Base-by-base conservation (phyloP, 805 yeast genomes). In the Alloascoidea africana region DNA sequence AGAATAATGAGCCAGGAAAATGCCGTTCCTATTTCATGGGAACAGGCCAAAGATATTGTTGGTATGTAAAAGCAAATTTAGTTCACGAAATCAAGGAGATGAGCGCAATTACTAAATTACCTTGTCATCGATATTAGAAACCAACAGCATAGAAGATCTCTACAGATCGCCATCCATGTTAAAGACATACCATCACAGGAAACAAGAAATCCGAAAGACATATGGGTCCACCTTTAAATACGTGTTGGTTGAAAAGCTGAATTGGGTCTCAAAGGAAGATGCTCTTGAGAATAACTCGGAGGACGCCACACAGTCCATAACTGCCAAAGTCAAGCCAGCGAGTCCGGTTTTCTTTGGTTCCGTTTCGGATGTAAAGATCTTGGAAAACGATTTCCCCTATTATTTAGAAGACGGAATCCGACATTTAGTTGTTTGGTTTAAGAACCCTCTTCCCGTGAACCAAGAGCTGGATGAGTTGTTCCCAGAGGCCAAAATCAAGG, bases 351-450 rank as follows among this genome's bases (percentile, higher is more conserved):
- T 23, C n/a, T 23, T 23, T 8, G 30, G 30, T 8, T 23, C 30
- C n/a, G 8, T 8, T 23, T 8, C 8, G n/a, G 76, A 70, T 46
- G 42, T 70, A 23, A 65, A 63, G 41, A 60, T 73, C 23, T 51
- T 72, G 18, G 49, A 45, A 37, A 73, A 73, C 47, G 74, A 70
- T 47, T 73, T 69, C 51, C 76, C 77, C 1, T 73, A 73, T 51
- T 67, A 65, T 40, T 62, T 73, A 39, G 73, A 60, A 27, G 42
- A 48, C 2, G 65, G 64, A 32, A 62, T 73, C 34, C 47, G 47
- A 14, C 80, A 73, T 47, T 49, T 71, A 32, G 73, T 76, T 32
- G 68, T 73, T 14, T 73, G 80, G 80, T 55, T 70, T 8, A 67
- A 70, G 45, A 51, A 59, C 17, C 52, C 55, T 5, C 63, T 70